phyloP scores from a whole-genome alignment of 2,329 filamentous ascomycete species.

The Nemania sp. region DNA sequence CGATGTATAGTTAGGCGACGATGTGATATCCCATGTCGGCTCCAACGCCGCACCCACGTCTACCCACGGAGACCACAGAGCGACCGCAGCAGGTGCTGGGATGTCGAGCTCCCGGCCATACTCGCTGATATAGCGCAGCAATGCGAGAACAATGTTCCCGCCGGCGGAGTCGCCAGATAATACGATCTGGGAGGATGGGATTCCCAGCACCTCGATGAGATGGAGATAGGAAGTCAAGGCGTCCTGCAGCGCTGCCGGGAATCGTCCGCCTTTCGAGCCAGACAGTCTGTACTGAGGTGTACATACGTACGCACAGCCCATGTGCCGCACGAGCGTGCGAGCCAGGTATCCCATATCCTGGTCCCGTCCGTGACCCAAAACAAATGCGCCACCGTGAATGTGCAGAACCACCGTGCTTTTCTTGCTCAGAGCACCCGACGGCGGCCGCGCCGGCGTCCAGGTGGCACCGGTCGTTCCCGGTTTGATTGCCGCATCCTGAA shows the following conservation, averaged over 20 bases:
- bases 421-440: neutral
- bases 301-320: conserved; percentile 35
- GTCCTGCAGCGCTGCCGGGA: conserved; percentile 42
- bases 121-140: conserved; percentile 41
- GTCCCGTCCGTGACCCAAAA: conserved; percentile 41
- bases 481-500: conserved; percentile 3
- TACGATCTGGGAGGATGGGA: conserved; percentile 38
- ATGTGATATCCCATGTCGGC: conserved; percentile 6
- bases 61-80: conserved; percentile 39
- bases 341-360: conserved; percentile 37
- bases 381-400: conserved; percentile 42
- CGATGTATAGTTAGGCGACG: conserved; percentile 16
- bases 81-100: conserved; percentile 30
- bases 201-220: conserved; percentile 31
- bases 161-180: conserved; percentile 44
- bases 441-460: conserved; percentile 20
- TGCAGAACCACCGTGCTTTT: conserved; percentile 33
- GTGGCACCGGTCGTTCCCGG: conserved; percentile 18
- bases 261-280: conserved; percentile 30
- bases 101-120: conserved; percentile 29
- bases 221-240: conserved; percentile 40
- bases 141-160: conserved; percentile 38
- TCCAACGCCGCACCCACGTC: conserved; percentile 29
- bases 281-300: conserved; percentile 43
- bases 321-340: conserved; percentile 31